A percentile compares a stretch with the other conserved stretches of the same genome.
Conservation (phyloP, 129 eudicot genomes). For the Helianthus tuberosus region DNA sequence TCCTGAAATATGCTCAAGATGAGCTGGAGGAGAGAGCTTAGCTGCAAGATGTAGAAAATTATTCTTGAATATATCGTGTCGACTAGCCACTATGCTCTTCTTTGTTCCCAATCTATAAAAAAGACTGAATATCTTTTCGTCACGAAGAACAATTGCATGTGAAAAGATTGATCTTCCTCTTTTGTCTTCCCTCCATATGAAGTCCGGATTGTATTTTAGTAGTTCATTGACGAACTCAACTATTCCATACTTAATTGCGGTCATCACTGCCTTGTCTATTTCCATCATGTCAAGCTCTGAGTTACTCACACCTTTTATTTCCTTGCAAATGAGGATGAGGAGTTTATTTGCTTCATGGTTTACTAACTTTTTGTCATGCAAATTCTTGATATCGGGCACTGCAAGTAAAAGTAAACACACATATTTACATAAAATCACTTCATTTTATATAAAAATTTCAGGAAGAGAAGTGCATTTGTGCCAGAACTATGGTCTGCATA, state of each 20-base stretch:
- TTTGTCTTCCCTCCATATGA: conserved; percentile 55
- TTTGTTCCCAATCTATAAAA: conserved; percentile 45
- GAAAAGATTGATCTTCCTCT: conserved; percentile 53
- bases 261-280: conserved; percentile 40
- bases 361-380: conserved; percentile 47
- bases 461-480: not conserved
- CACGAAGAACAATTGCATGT: conserved; percentile 48
- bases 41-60: conserved; percentile 57
- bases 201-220: conserved; percentile 41
- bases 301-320: conserved; percentile 15
- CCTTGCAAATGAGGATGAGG: conserved; percentile 38
- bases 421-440: not conserved
- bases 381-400: conserved; percentile 48
- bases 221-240: conserved; percentile 44
- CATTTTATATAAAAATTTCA: not conserved
- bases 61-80: conserved; percentile 50
- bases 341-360: conserved; percentile 45
- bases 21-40: conserved; percentile 52
- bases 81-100: conserved; percentile 50
- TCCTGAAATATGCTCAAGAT: conserved; percentile 54
- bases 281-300: conserved; percentile 40
- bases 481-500: conserved; percentile 9
- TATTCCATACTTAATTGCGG: conserved; percentile 50
- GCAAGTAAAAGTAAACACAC: not conserved
- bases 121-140: conserved; percentile 50